These are phyloP conservation scores for Cutaneotrichosporon curvatum DNA, from an alignment of 1,284 basidiomycete species.

Conservation along the genomic window DNA sequence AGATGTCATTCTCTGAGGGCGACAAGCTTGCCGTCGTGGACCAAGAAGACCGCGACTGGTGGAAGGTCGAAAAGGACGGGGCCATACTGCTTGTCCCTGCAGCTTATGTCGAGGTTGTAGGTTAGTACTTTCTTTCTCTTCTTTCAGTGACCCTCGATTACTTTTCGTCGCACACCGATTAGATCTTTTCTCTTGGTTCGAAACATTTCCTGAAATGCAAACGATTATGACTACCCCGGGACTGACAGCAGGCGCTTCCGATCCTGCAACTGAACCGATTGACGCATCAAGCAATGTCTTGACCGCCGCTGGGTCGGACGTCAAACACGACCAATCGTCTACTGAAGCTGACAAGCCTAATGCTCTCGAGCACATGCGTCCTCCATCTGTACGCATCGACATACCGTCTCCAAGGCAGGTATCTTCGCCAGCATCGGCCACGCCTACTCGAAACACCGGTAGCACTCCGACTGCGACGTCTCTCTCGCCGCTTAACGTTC, in stretches of 20 bases:
- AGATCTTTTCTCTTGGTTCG: slow-evolving; percentile 28
- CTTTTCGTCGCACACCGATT: slow-evolving; percentile 39
- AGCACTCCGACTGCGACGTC: too few relatives aligned
- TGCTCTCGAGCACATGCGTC: too few relatives aligned
- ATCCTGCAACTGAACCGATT: too few relatives aligned
- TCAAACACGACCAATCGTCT: too few relatives aligned
- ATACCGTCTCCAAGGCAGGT: too few relatives aligned
- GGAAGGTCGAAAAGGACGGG: slow-evolving; percentile 80
- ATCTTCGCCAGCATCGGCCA: too few relatives aligned
- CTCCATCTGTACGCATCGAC: too few relatives aligned
- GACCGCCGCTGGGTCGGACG: too few relatives aligned
- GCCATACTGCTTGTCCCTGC: slow-evolving; percentile 81
- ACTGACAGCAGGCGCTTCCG: slow-evolving; percentile 3
- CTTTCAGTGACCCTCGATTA: slow-evolving; percentile 43
- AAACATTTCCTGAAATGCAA: slow-evolving; percentile 1
- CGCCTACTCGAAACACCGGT: too few relatives aligned
- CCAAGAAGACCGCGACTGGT: slow-evolving; percentile 76
- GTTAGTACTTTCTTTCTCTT: slow-evolving; percentile 49
- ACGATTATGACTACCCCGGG: slow-evolving; percentile 1
- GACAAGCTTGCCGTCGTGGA: slow-evolving; percentile 72
- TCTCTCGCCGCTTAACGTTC: too few relatives aligned
- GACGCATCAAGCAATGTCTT: too few relatives aligned
- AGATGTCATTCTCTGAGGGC: slow-evolving; percentile 73
- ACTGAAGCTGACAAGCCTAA: too few relatives aligned
- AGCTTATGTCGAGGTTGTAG: slow-evolving; percentile 66